Conservation (phyloP, 768 basidiomycete species). For the Lactarius vividus region DNA sequence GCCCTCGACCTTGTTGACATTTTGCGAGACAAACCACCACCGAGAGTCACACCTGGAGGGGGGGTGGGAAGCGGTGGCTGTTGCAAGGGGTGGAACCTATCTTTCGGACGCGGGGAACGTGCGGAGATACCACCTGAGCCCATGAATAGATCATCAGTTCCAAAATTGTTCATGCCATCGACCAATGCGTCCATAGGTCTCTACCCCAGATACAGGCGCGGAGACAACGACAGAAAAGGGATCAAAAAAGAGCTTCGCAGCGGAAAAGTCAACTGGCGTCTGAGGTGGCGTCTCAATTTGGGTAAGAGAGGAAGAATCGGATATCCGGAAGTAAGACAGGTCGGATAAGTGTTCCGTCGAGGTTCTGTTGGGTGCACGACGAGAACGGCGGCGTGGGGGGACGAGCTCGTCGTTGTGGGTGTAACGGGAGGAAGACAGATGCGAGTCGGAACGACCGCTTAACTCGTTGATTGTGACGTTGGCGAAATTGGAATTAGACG, state of each 20-base stretch:
- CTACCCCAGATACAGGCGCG: slow-evolving; percentile 75
- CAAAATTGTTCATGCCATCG: slow-evolving; percentile 79
- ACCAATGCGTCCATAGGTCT: slow-evolving; percentile 87
- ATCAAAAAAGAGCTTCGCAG: slow-evolving; percentile 31
- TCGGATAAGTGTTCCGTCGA: slow-evolving; percentile 18
- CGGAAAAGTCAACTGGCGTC: slow-evolving; percentile 56
- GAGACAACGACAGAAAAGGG: slow-evolving; percentile 60
- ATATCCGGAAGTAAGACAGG: slow-evolving; percentile 44
- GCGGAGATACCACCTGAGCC: slow-evolving; percentile 40
- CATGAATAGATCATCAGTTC: slow-evolving; percentile 53
- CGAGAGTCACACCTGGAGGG: slow-evolving; percentile 74
- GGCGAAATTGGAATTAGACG: slow-evolving; percentile 24
- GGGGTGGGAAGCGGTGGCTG: slow-evolving; percentile 83
- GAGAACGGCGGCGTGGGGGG: slow-evolving; percentile 22
- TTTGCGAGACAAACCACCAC: slow-evolving; percentile 38
- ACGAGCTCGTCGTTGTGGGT: slow-evolving; percentile 15
- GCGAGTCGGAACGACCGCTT: slow-evolving; percentile 15
- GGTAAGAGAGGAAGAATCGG: slow-evolving; percentile 61
- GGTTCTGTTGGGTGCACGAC: slow-evolving; percentile 15
- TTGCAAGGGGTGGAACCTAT: slow-evolving; percentile 65
- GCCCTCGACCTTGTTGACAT: slow-evolving; percentile 29
- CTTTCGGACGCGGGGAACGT: slow-evolving; percentile 53
- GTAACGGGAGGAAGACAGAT: slow-evolving; percentile 3
- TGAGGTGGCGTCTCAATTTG: slow-evolving; percentile 71
- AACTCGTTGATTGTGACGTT: slow-evolving; percentile 7